Base-by-base conservation (phyloP, 768 basidiomycete genomes). In the Boletus bicolor region DNA sequence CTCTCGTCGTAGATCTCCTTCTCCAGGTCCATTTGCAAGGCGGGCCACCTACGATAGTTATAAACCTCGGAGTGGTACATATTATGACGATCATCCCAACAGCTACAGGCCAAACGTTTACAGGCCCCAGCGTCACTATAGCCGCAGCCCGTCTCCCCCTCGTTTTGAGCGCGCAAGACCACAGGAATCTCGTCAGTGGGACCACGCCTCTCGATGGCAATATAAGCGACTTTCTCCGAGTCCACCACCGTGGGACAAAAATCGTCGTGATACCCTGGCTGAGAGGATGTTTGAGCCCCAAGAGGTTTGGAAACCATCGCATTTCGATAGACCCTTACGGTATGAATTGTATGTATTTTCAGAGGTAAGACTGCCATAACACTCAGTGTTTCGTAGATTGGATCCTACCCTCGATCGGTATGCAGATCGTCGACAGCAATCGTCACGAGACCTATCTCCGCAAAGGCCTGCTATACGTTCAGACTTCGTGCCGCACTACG, bases 231-330 rank as follows among this genome's bases (percentile, higher is more conserved):
- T 72, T 42, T 62, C 74, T 24, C 74, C 68, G n/a, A 69, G 70
- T 55, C 69, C 75, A 55, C 63, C 59, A 36, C 55, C 67, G 51
- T 66, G 67, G 71, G 65, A 67, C 49, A 69, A 71, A 58, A 63
- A 39, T 44, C 67, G 69, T 54, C 72, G 75, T 49, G 77, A 77
- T 54, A 69, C 67, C 54, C 69, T 75, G 45, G 73, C 77, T 12
- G 73, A 79, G 56, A 77, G 85, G 59, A 81, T 84, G 76, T 84
- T 89, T 64, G 89, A 90, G 65, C 86, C 88, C 34, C 86, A 85
- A 35, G 84, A 86, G 19, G 71, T 75, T 34, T 89, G 89, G 88
- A 87, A 84, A 65, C 81, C 85, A 59, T 70, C 72, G 9, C 82
- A 82, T 61, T 63, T 63, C 47, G 81, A 83, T 62, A 76, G 77